phyloP scores from a whole-genome alignment of 768 basidiomycete genomes.

The Pulveroboletus ravenelii region DNA sequence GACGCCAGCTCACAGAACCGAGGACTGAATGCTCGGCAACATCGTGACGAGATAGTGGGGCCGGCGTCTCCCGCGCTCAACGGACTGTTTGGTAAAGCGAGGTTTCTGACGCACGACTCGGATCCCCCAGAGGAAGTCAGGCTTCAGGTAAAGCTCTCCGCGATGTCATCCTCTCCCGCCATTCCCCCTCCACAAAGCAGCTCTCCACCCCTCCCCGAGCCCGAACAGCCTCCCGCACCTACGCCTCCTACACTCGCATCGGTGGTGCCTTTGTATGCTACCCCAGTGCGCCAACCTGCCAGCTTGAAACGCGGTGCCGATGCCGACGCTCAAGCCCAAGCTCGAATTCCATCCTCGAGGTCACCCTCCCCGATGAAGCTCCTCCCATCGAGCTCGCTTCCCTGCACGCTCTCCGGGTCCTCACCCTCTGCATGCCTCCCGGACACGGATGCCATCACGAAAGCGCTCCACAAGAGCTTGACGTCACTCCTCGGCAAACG shows the following conservation, averaged over 20 bases:
- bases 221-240: neutral
- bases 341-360: constrained; percentile 55
- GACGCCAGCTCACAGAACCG: constrained; percentile 6
- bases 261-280: neutral
- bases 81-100: constrained; percentile 33
- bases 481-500: constrained; percentile 69
- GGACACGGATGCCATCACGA: constrained; percentile 46
- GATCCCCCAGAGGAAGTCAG: constrained; percentile 16
- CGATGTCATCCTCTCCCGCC: constrained; percentile 15
- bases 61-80: neutral
- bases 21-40: neutral
- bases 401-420: constrained; percentile 12
- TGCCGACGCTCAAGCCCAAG: constrained; percentile 12
- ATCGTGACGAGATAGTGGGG: neutral
- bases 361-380: constrained; percentile 52
- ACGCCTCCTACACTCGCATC: neutral
- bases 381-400: constrained; percentile 16
- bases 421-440: constrained; percentile 32
- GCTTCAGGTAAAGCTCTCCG: neutral
- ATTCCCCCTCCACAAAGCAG: constrained; percentile 26
- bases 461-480: constrained; percentile 64
- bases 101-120: constrained; percentile 24
- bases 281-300: neutral
- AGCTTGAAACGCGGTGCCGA: constrained; percentile 21
- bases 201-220: constrained; percentile 19